These are phyloP conservation scores for Salvia rosmarinus DNA, from an alignment of 257 asterid species.

Conservation along the genomic window DNA sequence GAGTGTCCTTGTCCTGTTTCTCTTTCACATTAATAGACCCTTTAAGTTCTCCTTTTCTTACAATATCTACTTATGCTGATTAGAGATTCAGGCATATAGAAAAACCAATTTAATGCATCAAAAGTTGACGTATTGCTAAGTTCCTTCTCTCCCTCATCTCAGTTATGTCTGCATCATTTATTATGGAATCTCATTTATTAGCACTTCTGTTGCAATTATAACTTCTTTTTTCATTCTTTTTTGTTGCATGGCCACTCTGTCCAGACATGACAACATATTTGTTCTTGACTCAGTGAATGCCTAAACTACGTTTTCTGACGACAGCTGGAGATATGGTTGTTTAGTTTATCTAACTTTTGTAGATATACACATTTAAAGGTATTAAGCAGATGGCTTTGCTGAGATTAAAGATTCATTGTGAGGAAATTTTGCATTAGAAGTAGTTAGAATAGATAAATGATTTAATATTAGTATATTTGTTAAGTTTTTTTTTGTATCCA, in stretches of 20 bases:
- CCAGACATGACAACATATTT: neutral
- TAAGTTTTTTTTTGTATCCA: too few relatives aligned
- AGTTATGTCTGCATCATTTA: neutral
- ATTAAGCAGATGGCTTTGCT: neutral
- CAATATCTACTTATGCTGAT: neutral
- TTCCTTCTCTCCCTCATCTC: neutral
- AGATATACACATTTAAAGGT: neutral
- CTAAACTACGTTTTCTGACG: neutral
- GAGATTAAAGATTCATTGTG: neutral
- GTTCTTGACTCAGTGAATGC: conserved; percentile 3
- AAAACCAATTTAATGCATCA: neutral
- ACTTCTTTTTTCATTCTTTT: neutral
- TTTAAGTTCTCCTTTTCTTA: neutral
- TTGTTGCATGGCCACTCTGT: neutral
- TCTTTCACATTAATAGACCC: conserved; percentile 7
- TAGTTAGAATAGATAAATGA: neutral
- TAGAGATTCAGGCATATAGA: neutral
- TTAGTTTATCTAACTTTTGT: neutral
- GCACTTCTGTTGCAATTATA: neutral
- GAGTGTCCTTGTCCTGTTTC: conserved; percentile 32
- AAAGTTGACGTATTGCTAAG: conserved; percentile 9
- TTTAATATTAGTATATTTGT: neutral
- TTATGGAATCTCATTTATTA: neutral
- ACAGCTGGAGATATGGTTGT: neutral
- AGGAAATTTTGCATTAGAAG: neutral